A percentile compares a stretch with the other conserved stretches of the same genome.
Evolutionary conservation across 768 basidiomycete species (phyloP).

Genomic region (Hebeloma cylindrosporum): DNA sequence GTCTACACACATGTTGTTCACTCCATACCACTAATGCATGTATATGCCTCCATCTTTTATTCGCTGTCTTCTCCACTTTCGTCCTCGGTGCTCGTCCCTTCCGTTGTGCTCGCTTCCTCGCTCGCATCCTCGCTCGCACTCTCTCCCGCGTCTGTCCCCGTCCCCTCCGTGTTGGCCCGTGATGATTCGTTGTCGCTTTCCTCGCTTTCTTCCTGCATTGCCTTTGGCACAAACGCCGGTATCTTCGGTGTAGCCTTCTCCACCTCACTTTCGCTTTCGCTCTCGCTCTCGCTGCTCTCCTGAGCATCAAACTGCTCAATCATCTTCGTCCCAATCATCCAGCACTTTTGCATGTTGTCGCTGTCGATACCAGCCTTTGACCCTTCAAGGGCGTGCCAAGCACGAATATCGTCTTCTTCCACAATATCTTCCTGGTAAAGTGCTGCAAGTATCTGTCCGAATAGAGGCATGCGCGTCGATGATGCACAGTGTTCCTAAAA

Average conservation of each 20-base stretch:
- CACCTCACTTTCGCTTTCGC: constrained; percentile 25
- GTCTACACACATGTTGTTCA: background rate
- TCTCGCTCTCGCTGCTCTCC: constrained; percentile 45
- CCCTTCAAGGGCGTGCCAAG: constrained; percentile 68
- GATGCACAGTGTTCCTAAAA: constrained; percentile 61
- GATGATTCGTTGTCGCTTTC: constrained; percentile 2
- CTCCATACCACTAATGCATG: background rate
- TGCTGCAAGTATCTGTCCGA: constrained; percentile 82
- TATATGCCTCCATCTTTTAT: background rate
- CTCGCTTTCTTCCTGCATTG: background rate
- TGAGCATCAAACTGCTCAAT: constrained; percentile 83
- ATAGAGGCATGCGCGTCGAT: constrained; percentile 66
- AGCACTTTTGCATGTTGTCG: constrained; percentile 65
- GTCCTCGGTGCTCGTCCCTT: constrained; percentile 11
- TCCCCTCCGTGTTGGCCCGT: constrained; percentile 16
- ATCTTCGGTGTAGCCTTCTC: constrained; percentile 8
- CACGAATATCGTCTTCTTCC: constrained; percentile 86
- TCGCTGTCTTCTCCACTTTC: constrained; percentile 7
- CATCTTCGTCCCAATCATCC: constrained; percentile 71
- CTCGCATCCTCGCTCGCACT: constrained; percentile 26
- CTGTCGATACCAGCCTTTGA: constrained; percentile 46
- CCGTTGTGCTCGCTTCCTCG: constrained; percentile 8
- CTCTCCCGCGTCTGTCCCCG: constrained; percentile 22
- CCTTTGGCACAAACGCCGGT: background rate
- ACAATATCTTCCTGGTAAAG: constrained; percentile 92